Evolutionary conservation across 148 eudicot species (phyloP), one percentile per base, ranked within the genome.

Genomic region (Vaccinium darrowii): DNA sequence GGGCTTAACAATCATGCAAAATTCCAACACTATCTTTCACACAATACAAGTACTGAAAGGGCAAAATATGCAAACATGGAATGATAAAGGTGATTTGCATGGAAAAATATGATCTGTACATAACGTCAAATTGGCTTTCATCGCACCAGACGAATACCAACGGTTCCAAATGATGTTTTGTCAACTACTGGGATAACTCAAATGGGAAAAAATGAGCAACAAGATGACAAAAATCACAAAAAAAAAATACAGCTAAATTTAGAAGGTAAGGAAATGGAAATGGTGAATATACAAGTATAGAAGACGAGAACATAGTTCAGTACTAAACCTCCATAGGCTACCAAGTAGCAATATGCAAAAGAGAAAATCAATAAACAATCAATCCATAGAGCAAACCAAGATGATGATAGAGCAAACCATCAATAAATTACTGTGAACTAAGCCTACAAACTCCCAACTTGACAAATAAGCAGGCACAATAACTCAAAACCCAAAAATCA

Each of bases 11-110:
- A 27, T 57, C 3, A 18, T 53, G 36, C 1, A 16, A 30, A 30
- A 54, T 78, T 60, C 79, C 81, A 78, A 53, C 8, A 78, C 27
- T 51, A 21, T 77, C 80, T 58, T 52, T 78, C 58, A 30, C 27
- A 23, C 81, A 18, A 52, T 16, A 19, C 62, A 78, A 78, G 43
- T 5, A 78, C 4, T 78, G 33, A 51, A 10, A 7, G 60, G 25
- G 6, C 3, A 25, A 21, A 76, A 76, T 47, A 21, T 43, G 25
- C 27, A 10, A 76, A 19, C 54, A 8, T 12, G 2, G 53, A 18
- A 18, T 47, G 25, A 4, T 27, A 77, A 58, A 23, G 58, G 58
- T 58, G 3, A 77, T 78, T 51, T 13, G 81, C 21, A 15, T 78
- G 1, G 18, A 23, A 51, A 52, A 78, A 12, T 15, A 12, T 23